These are phyloP conservation scores for Favolaschia claudopus DNA, from an alignment of 768 basidiomycete genomes.

Conservation along the genomic window DNA sequence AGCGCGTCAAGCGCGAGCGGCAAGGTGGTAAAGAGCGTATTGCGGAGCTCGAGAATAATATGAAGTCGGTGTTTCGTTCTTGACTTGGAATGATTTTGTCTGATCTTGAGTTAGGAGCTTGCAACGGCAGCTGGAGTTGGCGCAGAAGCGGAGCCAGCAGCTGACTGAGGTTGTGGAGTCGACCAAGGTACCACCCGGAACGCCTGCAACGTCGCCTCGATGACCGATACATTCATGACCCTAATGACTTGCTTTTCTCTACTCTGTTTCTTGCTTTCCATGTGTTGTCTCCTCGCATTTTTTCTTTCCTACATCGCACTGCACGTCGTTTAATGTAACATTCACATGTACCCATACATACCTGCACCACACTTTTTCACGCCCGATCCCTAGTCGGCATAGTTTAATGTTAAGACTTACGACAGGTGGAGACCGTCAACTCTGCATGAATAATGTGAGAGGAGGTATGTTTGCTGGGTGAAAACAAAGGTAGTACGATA, in stretches of 20 bases:
- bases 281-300: slow-evolving; percentile 15
- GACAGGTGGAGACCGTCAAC: too few species aligned
- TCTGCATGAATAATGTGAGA: too few species aligned
- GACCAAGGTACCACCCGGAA: slow-evolving; percentile 39
- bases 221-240: slow-evolving; percentile 6
- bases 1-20: slow-evolving; percentile 91
- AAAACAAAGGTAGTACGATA: too few species aligned
- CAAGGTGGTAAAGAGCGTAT: slow-evolving; percentile 93
- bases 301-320: not conserved
- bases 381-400: too few species aligned
- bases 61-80: slow-evolving; percentile 58
- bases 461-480: too few species aligned
- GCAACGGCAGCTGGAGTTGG: slow-evolving; percentile 79
- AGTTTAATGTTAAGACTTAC: too few species aligned
- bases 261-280: slow-evolving; percentile 13
- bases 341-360: slow-evolving; percentile 17
- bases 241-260: not conserved
- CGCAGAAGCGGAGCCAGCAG: slow-evolving; percentile 75
- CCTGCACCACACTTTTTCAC: too few species aligned
- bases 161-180: slow-evolving; percentile 60
- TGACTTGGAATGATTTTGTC: slow-evolving; percentile 4
- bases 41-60: slow-evolving; percentile 70
- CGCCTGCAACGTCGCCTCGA: slow-evolving; percentile 28
- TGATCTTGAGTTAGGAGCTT: slow-evolving; percentile 71
- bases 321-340: slow-evolving; percentile 12